A percentile compares a stretch with the other conserved stretches of the same genome.
phyloP scores from a whole-genome alignment of 345 rosid species.

The Hibiscus trionum region DNA sequence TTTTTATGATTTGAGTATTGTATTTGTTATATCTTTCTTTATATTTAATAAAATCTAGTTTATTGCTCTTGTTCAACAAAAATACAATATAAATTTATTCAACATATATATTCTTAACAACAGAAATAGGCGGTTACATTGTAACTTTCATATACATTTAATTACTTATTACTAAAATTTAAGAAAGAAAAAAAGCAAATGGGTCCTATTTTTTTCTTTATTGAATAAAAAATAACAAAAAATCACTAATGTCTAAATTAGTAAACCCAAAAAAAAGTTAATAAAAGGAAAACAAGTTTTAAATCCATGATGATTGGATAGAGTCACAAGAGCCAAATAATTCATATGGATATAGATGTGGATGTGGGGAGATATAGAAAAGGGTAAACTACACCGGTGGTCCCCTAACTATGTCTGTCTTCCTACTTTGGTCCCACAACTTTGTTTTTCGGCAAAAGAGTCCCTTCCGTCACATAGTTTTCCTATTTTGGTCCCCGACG shows the following conservation, averaged over 20 bases:
- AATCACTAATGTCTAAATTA: neutral
- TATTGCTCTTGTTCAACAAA: too few species aligned
- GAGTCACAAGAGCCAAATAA: neutral
- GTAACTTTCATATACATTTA: neutral
- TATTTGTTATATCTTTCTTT: too few species aligned
- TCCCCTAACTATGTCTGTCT: too few species aligned
- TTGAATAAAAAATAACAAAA: neutral
- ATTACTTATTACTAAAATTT: neutral
- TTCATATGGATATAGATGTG: neutral
- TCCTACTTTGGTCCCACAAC: too few species aligned
- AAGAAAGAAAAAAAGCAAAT: neutral
- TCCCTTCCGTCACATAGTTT: too few species aligned
- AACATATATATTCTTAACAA: neutral
- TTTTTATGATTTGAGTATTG: too few species aligned
- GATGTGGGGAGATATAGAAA: neutral
- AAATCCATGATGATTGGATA: neutral
- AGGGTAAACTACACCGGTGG: too few species aligned
- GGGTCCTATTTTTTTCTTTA: too few species aligned
- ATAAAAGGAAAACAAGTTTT: neutral
- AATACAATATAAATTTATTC: too few species aligned
- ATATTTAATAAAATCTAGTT: too few species aligned
- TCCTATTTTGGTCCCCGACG: too few species aligned
- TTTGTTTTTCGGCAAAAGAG: too few species aligned
- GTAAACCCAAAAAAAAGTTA: neutral
- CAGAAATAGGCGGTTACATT: neutral